Percentiles rank a stretch among this genome's conserved stretches.
These are phyloP conservation scores for Lactarius tabidus DNA, from an alignment of 768 basidiomycete genomes.

Conservation along the genomic window DNA sequence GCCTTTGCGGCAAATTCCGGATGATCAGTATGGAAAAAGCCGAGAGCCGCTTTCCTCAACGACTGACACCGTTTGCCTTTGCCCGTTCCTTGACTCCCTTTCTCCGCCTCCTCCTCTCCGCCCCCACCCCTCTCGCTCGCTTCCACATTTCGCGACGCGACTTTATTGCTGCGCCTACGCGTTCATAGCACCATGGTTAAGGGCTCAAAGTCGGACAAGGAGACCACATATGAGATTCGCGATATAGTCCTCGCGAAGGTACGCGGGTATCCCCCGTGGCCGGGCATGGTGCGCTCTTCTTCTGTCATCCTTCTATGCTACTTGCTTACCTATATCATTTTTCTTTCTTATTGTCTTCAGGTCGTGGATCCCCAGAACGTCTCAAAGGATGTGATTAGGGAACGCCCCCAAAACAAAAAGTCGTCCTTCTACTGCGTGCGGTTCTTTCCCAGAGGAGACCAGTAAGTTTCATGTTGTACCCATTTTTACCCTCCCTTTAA, in stretches of 20 bases:
- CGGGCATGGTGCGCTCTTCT: slow-evolving; percentile 72
- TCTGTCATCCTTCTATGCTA: slow-evolving; percentile 22
- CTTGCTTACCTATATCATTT: slow-evolving; percentile 16
- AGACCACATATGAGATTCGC: slow-evolving; percentile 56
- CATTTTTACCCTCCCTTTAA: slow-evolving; percentile 21
- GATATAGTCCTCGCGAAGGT: slow-evolving; percentile 92
- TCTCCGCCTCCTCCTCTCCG: background rate
- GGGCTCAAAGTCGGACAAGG: slow-evolving; percentile 36
- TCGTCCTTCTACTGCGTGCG: slow-evolving; percentile 64
- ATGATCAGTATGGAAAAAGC: slow-evolving; percentile 15
- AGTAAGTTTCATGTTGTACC: slow-evolving; percentile 52
- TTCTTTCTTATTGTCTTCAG: slow-evolving; percentile 40
- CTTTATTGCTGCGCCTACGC: slow-evolving; percentile 16
- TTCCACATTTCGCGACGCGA: background rate
- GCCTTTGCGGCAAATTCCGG: slow-evolving; percentile 19
- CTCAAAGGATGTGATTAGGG: slow-evolving; percentile 55
- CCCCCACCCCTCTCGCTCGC: background rate
- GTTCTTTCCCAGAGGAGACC: slow-evolving; percentile 94
- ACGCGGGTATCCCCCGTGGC: slow-evolving; percentile 95
- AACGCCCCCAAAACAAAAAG: slow-evolving; percentile 73
- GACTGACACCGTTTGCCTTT: slow-evolving; percentile 2
- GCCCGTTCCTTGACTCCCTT: background rate
- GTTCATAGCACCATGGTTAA: slow-evolving; percentile 33
- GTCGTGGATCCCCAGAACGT: slow-evolving; percentile 72
- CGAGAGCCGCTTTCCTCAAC: background rate